phyloP scores from a whole-genome alignment of 2,329 filamentous ascomycete species.

The Phialophora expanda region DNA sequence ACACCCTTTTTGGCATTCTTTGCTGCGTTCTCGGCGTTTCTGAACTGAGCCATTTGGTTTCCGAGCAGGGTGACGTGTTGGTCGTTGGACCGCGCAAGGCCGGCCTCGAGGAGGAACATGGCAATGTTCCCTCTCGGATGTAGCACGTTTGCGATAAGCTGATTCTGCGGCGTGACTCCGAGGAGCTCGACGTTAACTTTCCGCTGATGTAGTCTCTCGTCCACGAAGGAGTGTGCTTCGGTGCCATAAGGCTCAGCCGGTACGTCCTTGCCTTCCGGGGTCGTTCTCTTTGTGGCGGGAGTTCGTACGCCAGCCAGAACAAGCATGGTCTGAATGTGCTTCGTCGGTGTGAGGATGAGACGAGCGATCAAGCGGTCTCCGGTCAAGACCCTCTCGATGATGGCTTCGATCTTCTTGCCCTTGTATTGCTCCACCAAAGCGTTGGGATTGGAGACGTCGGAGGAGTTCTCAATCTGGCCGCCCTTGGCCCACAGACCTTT shows the following conservation, averaged over 20 bases:
- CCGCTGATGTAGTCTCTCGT: slow-evolving; percentile 82
- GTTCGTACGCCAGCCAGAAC: slow-evolving; percentile 87
- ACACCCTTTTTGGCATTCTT: slow-evolving; percentile 77
- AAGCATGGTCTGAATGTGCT: slow-evolving; percentile 87
- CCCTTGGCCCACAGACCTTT: slow-evolving; percentile 80
- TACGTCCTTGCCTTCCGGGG: slow-evolving; percentile 78
- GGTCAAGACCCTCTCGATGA: slow-evolving; percentile 88
- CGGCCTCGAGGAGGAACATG: slow-evolving; percentile 85
- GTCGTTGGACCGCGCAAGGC: slow-evolving; percentile 89
- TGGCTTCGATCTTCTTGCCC: slow-evolving; percentile 79
- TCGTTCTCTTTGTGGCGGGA: slow-evolving; percentile 84
- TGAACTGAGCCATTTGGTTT: slow-evolving; percentile 80
- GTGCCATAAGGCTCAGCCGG: slow-evolving; percentile 88
- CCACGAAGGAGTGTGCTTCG: slow-evolving; percentile 86
- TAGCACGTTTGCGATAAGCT: slow-evolving; percentile 84
- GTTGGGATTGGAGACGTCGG: slow-evolving; percentile 78
- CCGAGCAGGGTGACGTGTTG: slow-evolving; percentile 94
- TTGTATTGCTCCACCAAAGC: slow-evolving; percentile 81
- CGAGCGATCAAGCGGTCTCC: slow-evolving; percentile 89
- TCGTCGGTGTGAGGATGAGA: slow-evolving; percentile 76
- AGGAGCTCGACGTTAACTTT: slow-evolving; percentile 81
- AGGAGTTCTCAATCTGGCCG: slow-evolving; percentile 72
- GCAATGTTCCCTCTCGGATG: slow-evolving; percentile 94
- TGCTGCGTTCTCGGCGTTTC: slow-evolving; percentile 84
- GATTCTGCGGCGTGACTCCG: slow-evolving; percentile 85